Conservation (phyloP, 768 basidiomycete species). For the Lenzites betulinus region DNA sequence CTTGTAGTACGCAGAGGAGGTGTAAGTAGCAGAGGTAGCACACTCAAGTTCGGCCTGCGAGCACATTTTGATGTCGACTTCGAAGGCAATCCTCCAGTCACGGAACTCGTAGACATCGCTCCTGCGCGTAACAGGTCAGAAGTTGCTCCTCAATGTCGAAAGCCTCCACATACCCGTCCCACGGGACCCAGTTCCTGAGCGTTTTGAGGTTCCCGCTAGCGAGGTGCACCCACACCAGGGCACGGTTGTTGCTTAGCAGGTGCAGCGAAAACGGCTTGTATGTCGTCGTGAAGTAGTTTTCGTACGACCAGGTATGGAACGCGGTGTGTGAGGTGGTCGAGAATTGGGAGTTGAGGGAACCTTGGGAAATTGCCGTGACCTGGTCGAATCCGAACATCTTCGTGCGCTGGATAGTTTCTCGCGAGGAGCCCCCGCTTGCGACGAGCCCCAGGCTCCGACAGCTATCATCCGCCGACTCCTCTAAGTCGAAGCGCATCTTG, state of each 20-base stretch:
- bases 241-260: conserved; percentile 26
- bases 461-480: conserved; percentile 14
- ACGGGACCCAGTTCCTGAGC: conserved; percentile 19
- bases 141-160: no score
- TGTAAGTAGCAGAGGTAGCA: conserved; percentile 14
- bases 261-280: conserved; percentile 29
- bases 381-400: conserved; percentile 32
- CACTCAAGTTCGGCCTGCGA: conserved; percentile 20
- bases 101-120: conserved; percentile 25
- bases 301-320: conserved; percentile 19
- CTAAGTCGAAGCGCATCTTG: neutral
- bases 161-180: conserved; percentile 15
- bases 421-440: conserved; percentile 1
- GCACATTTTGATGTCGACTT: conserved; percentile 30
- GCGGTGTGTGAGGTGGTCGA: conserved; percentile 18
- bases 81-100: conserved; percentile 33
- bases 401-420: conserved; percentile 23
- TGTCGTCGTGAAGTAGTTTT: conserved; percentile 24
- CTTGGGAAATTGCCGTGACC: conserved; percentile 31
- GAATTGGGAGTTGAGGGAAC: conserved; percentile 31
- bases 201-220: conserved; percentile 26
- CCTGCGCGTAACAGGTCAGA: no score
- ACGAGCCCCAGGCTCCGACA: conserved; percentile 14
- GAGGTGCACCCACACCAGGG: conserved; percentile 29
- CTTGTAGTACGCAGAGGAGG: conserved; percentile 19